These are phyloP conservation scores for Malus fusca DNA, from an alignment of 306 rosid species.

Conservation along the genomic window DNA sequence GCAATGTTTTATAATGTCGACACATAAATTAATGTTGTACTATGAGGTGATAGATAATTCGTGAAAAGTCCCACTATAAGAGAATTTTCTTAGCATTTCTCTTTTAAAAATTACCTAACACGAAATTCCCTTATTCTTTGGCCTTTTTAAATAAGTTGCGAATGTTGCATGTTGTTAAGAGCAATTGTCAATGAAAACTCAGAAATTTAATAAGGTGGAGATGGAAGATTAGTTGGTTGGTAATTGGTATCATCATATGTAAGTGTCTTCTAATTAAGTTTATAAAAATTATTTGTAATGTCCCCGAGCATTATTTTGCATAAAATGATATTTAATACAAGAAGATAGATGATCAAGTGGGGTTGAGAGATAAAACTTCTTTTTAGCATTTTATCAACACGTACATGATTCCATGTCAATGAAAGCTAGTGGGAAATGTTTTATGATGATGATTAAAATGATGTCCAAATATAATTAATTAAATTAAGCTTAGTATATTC, in stretches of 20 bases:
- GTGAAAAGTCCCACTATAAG: too few relatives aligned
- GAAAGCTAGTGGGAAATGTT: background rate
- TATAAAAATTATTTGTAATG: background rate
- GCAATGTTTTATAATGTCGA: too few relatives aligned
- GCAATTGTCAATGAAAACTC: conserved; percentile 1
- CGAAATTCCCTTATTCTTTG: background rate
- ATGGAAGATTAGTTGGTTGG: background rate
- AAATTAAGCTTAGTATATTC: too few relatives aligned
- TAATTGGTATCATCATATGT: background rate
- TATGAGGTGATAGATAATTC: too few relatives aligned
- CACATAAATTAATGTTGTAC: too few relatives aligned
- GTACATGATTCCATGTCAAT: background rate
- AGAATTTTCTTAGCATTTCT: too few relatives aligned
- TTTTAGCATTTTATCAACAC: background rate
- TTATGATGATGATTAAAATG: background rate
- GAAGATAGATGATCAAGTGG: background rate
- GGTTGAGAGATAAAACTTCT: background rate
- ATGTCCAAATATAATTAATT: background rate
- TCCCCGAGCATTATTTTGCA: background rate
- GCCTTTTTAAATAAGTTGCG: conserved; percentile 5
- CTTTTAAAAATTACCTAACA: background rate
- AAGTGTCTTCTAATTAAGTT: background rate
- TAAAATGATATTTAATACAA: background rate
- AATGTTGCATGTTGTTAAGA: conserved; percentile 20
- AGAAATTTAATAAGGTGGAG: background rate